Conservation (phyloP, 495 filamentous ascomycete genomes). For the Pyrenula massariospora region DNA sequence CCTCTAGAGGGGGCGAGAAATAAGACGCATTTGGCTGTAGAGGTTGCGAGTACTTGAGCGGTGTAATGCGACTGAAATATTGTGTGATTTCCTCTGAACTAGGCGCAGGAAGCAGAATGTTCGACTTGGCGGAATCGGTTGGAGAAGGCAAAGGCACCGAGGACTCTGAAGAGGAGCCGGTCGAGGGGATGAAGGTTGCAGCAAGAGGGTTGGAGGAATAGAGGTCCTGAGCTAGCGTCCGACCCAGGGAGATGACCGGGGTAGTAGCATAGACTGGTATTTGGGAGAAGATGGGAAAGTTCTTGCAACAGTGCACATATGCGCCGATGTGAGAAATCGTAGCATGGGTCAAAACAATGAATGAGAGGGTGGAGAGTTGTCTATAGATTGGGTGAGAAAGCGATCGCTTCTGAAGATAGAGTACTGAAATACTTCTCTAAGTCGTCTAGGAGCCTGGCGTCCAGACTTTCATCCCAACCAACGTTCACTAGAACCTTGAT, state of each 20-base stretch:
- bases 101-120: constrained; percentile 69
- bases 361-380: constrained; percentile 78
- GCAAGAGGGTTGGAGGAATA: constrained; percentile 84
- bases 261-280: constrained; percentile 95
- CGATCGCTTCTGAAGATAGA: too few relatives aligned
- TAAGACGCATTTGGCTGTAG: constrained; percentile 77
- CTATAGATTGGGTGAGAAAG: constrained; percentile 27
- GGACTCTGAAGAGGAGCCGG: constrained; percentile 23
- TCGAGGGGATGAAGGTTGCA: constrained; percentile 62
- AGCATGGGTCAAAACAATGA: constrained; percentile 91
- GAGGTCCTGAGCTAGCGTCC: constrained; percentile 81
- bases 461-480: constrained; percentile 90
- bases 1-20: constrained; percentile 77
- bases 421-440: constrained; percentile 84
- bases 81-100: constrained; percentile 76
- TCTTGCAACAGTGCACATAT: constrained; percentile 93
- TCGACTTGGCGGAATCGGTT: constrained; percentile 12
- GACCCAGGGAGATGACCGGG: constrained; percentile 84
- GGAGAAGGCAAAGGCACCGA: not conserved
- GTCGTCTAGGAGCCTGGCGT: constrained; percentile 64
- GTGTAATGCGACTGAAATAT: constrained; percentile 87
- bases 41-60: constrained; percentile 92
- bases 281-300: constrained; percentile 80
- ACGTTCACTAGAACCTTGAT: constrained; percentile 92
- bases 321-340: constrained; percentile 84